These are phyloP conservation scores for Blumeria hordei DNA, from an alignment of 2,329 filamentous ascomycete genomes.

Conservation along the genomic window DNA sequence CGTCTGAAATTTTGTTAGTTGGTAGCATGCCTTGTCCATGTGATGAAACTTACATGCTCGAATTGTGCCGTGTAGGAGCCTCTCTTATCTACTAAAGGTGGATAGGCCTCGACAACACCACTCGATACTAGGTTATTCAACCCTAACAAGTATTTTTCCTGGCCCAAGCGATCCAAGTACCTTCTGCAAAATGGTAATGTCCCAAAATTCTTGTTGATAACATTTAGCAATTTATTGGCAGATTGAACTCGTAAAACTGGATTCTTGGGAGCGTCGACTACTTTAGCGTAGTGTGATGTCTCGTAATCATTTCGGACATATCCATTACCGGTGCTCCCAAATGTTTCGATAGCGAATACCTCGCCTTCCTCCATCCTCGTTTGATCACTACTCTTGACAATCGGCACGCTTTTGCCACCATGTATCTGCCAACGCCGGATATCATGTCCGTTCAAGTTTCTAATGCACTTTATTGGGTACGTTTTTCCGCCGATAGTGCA, in stretches of 20 bases:
- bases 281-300: slow-evolving; percentile 68
- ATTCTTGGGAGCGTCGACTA: slow-evolving; percentile 40
- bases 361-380: slow-evolving; percentile 98
- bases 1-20: slow-evolving; percentile 25
- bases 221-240: slow-evolving; percentile 62
- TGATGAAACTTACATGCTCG: slow-evolving; percentile 45
- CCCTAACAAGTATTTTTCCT: slow-evolving; percentile 81
- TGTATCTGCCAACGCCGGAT: slow-evolving; percentile 80
- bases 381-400: slow-evolving; percentile 67
- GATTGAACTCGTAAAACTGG: slow-evolving; percentile 55
- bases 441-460: slow-evolving; percentile 44
- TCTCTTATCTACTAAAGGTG: slow-evolving; percentile 74
- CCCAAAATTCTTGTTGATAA: slow-evolving; percentile 92
- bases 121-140: slow-evolving; percentile 65
- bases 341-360: slow-evolving; percentile 87
- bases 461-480: slow-evolving; percentile 28
- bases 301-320: slow-evolving; percentile 70
- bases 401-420: slow-evolving; percentile 78
- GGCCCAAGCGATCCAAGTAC: slow-evolving; percentile 77
- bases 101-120: slow-evolving; percentile 76
- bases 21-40: background rate
- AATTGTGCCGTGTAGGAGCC: slow-evolving; percentile 87
- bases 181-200: slow-evolving; percentile 77
- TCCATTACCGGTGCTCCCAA: slow-evolving; percentile 78
- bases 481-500: slow-evolving; percentile 27